Percentiles rank a stretch among this genome's conserved stretches.
These are phyloP conservation scores for Vigna nakashimae DNA, from an alignment of 306 rosid genomes.

Conservation along the genomic window DNA sequence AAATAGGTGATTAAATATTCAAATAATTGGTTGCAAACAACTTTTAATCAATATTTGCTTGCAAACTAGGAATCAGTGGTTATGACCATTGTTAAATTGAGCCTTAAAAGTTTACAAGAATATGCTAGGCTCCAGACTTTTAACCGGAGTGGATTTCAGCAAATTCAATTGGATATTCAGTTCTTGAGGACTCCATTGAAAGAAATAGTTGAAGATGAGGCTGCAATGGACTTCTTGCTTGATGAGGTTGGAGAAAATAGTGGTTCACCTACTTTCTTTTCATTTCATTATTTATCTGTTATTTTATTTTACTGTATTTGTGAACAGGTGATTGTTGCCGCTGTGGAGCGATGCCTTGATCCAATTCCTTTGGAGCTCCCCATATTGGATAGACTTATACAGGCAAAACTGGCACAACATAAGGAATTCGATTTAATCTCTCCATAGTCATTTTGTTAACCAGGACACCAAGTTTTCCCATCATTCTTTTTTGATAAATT, in stretches of 20 bases:
- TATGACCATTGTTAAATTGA: slow-evolving; percentile 70
- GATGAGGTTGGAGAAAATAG: slow-evolving; percentile 67
- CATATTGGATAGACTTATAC: slow-evolving; percentile 83
- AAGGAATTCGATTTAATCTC: slow-evolving; percentile 53
- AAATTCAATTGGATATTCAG: slow-evolving; percentile 90
- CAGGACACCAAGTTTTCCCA: slow-evolving; percentile 10
- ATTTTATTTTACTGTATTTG: not conserved
- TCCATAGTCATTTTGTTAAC: slow-evolving; percentile 40
- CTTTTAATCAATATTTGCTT: slow-evolving; percentile 33
- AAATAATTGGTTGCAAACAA: slow-evolving; percentile 18
- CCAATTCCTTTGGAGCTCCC: slow-evolving; percentile 84
- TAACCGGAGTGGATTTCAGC: slow-evolving; percentile 92
- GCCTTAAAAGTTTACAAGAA: slow-evolving; percentile 92
- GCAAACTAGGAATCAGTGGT: slow-evolving; percentile 81
- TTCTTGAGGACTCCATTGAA: slow-evolving; percentile 73
- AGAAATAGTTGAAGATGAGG: slow-evolving; percentile 85
- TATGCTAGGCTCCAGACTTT: slow-evolving; percentile 82
- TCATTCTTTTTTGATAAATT: not conserved
- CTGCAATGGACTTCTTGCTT: slow-evolving; percentile 80
- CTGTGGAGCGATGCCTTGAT: slow-evolving; percentile 90
- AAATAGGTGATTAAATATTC: not conserved
- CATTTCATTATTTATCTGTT: too few species aligned
- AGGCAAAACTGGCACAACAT: slow-evolving; percentile 70
- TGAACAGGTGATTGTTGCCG: slow-evolving; percentile 84
- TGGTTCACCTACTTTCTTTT: too few species aligned